Evolutionary conservation across 345 rosid genomes (phyloP), one percentile per base, ranked within the genome.

Genomic region (Eucalyptus tenuipes): DNA sequence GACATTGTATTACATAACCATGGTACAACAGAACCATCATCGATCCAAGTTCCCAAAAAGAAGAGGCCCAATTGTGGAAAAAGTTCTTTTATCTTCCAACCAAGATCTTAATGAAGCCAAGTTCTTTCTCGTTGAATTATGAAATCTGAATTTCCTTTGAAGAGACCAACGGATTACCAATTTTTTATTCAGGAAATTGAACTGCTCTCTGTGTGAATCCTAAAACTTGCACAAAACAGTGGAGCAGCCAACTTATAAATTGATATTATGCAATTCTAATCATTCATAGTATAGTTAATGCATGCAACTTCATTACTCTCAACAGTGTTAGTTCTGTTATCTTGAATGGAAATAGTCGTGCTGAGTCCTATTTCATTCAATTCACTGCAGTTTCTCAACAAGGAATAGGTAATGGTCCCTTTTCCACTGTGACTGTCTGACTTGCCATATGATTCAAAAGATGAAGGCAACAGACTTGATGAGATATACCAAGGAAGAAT

Each of bases 401-500:
- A 49, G 50, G 50, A 49, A 49, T 49, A 49, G 50, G 50, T 49
- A 49, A 49, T 14, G 50, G 50, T 49, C 16, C 50, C 50, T 49
- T 49, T 49, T 88, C 87, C 92, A 92, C 89, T 91, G 50, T 91
- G 96, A 87, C 95, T 87, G 91, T 95, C 97, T 89, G 89, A 91
- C 57, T 92, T 92, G 87, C 93, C 92, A 68, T 89, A 91, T 64
- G 92, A 88, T 88, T 94, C 95, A 44, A 47, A 29, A 27, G 96
- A 94, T 87, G 91, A 93, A 29, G 97, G 96, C 90, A 97, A 94
- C 59, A 95, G 91, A 90, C 92, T 89, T 85, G 98, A 96, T 90
- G 98, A 92, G n/a, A 94, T 87, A 91, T 96, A 88, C 93, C 90
- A 33, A 53, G 99, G 99, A 87, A 97, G 95, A 92, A 95, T 85